Evolutionary conservation across 164 flowering plant genomes (phyloP), one percentile per base, ranked within the genome.

Genomic region (Platanus orientalis): DNA sequence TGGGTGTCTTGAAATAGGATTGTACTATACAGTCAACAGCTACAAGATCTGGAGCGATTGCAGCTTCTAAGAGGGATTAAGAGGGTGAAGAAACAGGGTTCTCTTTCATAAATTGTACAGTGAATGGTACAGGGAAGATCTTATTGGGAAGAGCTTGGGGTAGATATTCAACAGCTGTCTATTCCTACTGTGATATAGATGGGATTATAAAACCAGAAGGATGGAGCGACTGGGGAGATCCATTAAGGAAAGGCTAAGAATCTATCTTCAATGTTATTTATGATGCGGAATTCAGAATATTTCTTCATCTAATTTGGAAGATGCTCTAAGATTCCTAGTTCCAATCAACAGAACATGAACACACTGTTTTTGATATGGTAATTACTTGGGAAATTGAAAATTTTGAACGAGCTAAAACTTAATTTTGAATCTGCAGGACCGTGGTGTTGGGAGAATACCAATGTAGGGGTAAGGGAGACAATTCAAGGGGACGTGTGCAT

Each of bases 61-160:
- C 97, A 58, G 99, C 99, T 13, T 87, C 85, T 17, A 89, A 80
- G 39, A 81, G 96, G 74, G 70, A 84, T 2, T 58, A 71, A 0
- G 65, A 76, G 1, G 13, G 59, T n/a, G 91, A 90, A 0, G 69
- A 84, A 20, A 76, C 95, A 0, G 97, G 97, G 0, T 94, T 87
- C 66, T 86, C 97, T 17, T 94, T 94, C 51, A 76, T 84, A 13
- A 73, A 80, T 61, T 90, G 97, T 59, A 67, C 10, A 5, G 67
- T 94, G 21, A 76, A 29, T n/a, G 99, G 99, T 11, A 82, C 75
- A 2, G 97, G 97, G 1, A 65, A 20, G 0, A 49, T 78, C 13
- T 77, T 50, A 32, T 42, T 94, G 67, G 99, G 97, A 50, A 77
- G 99, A 81, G 93, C 96, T 7, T 94, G 96, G 97, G 97, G 97